Percentiles rank a stretch among this genome's conserved stretches.
Evolutionary conservation across 192 early-diverging fungal genomes (phyloP).

Genomic region (Linnemannia zychae): DNA sequence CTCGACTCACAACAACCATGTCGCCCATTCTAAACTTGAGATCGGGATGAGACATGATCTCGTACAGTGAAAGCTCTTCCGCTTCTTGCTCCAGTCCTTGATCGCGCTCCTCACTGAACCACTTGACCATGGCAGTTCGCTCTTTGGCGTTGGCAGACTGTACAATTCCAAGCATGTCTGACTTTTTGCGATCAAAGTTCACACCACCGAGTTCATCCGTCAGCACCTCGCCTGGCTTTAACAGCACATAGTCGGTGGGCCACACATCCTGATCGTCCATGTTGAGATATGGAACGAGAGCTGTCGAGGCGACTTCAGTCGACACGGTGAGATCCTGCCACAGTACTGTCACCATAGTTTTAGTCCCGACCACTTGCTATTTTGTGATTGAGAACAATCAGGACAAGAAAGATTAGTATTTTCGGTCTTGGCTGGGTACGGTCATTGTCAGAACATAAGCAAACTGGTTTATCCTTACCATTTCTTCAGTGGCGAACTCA

Average conservation of each 20-base stretch:
- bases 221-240: slow-evolving; percentile 48
- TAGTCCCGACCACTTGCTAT: slow-evolving; percentile 49
- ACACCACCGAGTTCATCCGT: slow-evolving; percentile 43
- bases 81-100: slow-evolving; percentile 48
- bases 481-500: slow-evolving; percentile 45
- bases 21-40: slow-evolving; percentile 56
- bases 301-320: slow-evolving; percentile 26
- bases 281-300: slow-evolving; percentile 54
- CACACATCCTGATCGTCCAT: slow-evolving; percentile 63
- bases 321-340: slow-evolving; percentile 58
- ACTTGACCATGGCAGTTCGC: slow-evolving; percentile 48
- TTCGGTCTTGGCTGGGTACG: neutral
- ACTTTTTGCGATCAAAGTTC: slow-evolving; percentile 45
- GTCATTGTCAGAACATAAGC: neutral
- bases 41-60: slow-evolving; percentile 57
- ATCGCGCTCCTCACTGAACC: slow-evolving; percentile 60
- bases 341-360: slow-evolving; percentile 44
- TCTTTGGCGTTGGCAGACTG: slow-evolving; percentile 55
- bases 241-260: slow-evolving; percentile 57
- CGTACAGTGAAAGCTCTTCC: slow-evolving; percentile 54
- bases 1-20: slow-evolving; percentile 48
- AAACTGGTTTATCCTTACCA: slow-evolving; percentile 28
- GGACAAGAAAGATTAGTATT: neutral
- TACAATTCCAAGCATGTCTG: slow-evolving; percentile 58
- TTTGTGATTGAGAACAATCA: neutral